Conservation (phyloP, 2,329 filamentous ascomycete genomes). For the Aspergillus sp. region DNA sequence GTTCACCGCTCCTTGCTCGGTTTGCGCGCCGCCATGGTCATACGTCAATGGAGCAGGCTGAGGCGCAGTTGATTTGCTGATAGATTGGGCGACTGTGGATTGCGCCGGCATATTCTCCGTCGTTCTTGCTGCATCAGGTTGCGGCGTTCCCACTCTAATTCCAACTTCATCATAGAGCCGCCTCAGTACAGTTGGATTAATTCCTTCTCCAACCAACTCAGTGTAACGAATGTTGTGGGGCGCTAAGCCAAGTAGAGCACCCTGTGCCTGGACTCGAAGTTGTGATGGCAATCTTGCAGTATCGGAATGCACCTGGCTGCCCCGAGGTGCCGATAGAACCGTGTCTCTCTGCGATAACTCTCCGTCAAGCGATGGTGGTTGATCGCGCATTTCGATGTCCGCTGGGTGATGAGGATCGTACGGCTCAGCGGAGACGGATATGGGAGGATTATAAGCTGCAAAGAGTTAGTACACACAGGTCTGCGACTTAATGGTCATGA, state of each 20-base stretch:
- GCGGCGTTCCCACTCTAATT: conserved; percentile 34
- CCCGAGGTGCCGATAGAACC: neutral
- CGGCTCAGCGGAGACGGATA: conserved; percentile 16
- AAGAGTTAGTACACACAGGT: conserved; percentile 11
- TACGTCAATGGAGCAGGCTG: neutral
- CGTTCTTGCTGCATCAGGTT: conserved; percentile 2
- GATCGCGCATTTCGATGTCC: conserved; percentile 1
- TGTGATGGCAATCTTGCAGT: conserved; percentile 23
- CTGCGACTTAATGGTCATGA: neutral
- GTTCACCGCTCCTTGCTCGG: neutral
- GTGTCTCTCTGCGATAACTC: conserved; percentile 6
- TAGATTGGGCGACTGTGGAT: neutral
- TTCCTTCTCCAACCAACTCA: conserved; percentile 63
- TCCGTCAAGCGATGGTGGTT: conserved; percentile 1
- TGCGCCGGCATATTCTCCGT: neutral
- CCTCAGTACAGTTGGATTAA: conserved; percentile 55
- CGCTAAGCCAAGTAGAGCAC: conserved; percentile 55
- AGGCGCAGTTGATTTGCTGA: neutral
- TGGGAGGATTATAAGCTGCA: conserved; percentile 27
- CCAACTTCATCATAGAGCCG: conserved; percentile 60
- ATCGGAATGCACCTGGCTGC: neutral
- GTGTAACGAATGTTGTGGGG: conserved; percentile 62
- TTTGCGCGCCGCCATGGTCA: neutral
- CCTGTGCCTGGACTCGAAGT: conserved; percentile 46
- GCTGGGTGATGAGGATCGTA: conserved; percentile 7